Evolutionary conservation across 306 rosid species (phyloP), one percentile per base, ranked within the genome.

Genomic region (Carpinus viminea): DNA sequence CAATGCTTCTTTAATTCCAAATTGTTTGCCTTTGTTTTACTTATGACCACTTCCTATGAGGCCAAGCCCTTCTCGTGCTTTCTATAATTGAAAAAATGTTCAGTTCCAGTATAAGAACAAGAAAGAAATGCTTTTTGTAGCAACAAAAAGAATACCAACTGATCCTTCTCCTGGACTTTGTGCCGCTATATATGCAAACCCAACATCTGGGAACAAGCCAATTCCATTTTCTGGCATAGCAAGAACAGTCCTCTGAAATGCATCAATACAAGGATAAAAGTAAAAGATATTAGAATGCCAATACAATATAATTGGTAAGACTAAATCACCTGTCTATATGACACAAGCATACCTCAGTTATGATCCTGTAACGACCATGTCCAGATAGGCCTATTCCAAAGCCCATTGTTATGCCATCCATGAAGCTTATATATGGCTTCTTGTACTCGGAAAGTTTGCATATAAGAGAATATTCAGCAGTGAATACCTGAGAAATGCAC

Each of bases 171-270:
- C 99, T 74, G 99, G 99, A 85, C 91, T 87, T 80, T 91, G 88
- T 59, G 97, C 99, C 0, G 99, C 99, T 73, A 96, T 93, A 79
- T 89, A 83, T 79, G 99, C 73, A 87, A 96, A 96, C 51, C 99
- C 99, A 59, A 96, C 97, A 73, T 96, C 99, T 31, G 99, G 99
- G 74, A 93, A 96, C 83, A 93, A 86, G 78, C 98, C 99, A 78
- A 93, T 96, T 83, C 98, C 99, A 79, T 96, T 96, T 91, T 96
- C 99, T 51, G 99, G 99, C 99, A 96, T 96, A 13, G 99, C 99
- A 77, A 93, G 96, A 84, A 90, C 79, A 62, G 99, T 96, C 86
- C 89, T 93, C 99, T 95, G 89, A 68, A 83, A 81, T 64, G 70
- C 70, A 72, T 75, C 34, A 8, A 68, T n/a, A 47, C 46, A 65